phyloP scores from a whole-genome alignment of 306 rosid species.

The Morella rubra region DNA sequence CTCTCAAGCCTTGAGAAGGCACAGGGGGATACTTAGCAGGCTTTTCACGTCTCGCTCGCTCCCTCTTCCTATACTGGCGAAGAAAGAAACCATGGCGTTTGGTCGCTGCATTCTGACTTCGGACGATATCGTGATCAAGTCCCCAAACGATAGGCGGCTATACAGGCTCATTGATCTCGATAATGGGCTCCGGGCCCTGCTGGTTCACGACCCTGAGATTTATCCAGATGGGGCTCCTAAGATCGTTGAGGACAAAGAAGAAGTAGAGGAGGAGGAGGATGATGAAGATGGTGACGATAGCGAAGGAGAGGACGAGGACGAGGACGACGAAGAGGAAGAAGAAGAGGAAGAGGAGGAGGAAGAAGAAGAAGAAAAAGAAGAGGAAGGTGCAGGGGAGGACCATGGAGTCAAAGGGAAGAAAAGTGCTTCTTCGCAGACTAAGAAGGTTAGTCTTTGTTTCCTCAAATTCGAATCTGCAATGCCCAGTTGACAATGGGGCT shows the following conservation, averaged over 20 bases:
- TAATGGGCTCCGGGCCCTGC: conserved; percentile 77
- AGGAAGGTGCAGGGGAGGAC: conserved; percentile 28
- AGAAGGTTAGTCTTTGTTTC: conserved; percentile 55
- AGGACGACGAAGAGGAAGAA: background rate
- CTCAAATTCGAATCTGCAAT: conserved; percentile 10
- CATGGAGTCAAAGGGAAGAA: conserved; percentile 34
- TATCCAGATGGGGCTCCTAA: conserved; percentile 56
- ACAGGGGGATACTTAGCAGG: background rate
- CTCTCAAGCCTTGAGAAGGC: background rate
- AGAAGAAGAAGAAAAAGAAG: conserved; percentile 30
- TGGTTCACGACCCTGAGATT: conserved; percentile 93
- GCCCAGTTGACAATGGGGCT: background rate
- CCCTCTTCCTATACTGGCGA: background rate
- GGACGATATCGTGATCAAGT: conserved; percentile 62
- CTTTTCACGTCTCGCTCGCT: background rate
- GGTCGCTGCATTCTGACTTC: conserved; percentile 44
- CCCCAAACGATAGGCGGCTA: conserved; percentile 70
- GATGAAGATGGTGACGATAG: conserved; percentile 20
- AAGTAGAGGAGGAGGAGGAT: conserved; percentile 31
- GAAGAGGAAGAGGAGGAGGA: conserved; percentile 30
- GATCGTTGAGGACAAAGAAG: conserved; percentile 25
- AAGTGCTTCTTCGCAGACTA: conserved; percentile 61
- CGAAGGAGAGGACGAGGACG: background rate
- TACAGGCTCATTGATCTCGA: conserved; percentile 63
- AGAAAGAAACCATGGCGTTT: background rate